phyloP scores from a whole-genome alignment of 2,329 filamentous ascomycete genomes.

The Neofusicoccum sp. region DNA sequence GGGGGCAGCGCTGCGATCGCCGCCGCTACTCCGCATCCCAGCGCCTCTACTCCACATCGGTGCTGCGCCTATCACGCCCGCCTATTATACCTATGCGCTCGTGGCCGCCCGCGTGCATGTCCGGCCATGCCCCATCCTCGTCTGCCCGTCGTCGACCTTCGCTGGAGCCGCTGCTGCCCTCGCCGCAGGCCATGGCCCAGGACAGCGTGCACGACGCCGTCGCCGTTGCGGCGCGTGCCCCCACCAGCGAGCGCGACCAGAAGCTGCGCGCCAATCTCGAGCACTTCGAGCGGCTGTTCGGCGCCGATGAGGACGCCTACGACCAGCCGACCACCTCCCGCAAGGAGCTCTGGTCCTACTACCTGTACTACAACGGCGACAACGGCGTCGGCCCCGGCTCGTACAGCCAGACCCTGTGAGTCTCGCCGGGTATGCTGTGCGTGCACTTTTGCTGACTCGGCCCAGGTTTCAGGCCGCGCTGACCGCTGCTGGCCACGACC shows the following conservation, averaged over 20 bases:
- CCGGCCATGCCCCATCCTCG: conserved; percentile 7
- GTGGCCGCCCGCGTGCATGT: neutral
- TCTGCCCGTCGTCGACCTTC: conserved; percentile 5
- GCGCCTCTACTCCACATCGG: neutral
- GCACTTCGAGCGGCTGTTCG: conserved; percentile 19
- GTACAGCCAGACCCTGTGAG: conserved; percentile 19
- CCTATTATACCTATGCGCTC: neutral
- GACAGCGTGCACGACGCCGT: neutral
- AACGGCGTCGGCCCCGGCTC: conserved; percentile 52
- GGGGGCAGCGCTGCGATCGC: neutral
- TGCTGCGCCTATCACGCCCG: neutral
- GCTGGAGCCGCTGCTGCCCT: conserved; percentile 12
- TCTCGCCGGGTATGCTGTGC: neutral
- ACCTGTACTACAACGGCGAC: conserved; percentile 67
- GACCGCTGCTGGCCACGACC: conserved; percentile 57
- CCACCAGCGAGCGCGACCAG: neutral
- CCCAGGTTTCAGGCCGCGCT: conserved; percentile 17
- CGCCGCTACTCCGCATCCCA: neutral
- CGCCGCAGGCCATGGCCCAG: neutral
- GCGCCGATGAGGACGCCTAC: conserved; percentile 44
- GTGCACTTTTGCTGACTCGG: neutral
- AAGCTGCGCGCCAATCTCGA: conserved; percentile 15
- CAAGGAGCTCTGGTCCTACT: conserved; percentile 61
- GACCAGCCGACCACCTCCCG: conserved; percentile 54
- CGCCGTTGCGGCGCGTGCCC: neutral